Percentiles rank a stretch among this genome's conserved stretches.
These are phyloP conservation scores for Ceratobasidium sp. DNA, from an alignment of 1,284 basidiomycete genomes.

Conservation along the genomic window DNA sequence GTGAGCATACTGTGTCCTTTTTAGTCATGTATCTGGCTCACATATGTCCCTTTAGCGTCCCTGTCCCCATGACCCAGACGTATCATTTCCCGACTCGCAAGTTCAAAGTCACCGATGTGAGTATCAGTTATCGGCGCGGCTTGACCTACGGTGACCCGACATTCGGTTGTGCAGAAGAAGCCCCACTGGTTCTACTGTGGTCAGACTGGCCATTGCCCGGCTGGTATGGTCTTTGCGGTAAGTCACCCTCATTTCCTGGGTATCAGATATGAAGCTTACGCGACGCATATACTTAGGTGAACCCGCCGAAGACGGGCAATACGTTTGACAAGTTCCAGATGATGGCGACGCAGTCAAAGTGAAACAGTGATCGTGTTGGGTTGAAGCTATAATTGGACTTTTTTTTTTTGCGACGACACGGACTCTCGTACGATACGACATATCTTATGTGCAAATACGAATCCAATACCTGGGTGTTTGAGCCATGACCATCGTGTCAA, in stretches of 20 bases:
- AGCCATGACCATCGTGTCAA: too few relatives aligned
- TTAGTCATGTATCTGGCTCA: too few relatives aligned
- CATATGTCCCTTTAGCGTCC: constrained; percentile 18
- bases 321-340: constrained; percentile 43
- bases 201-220: constrained; percentile 42
- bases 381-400: too few relatives aligned
- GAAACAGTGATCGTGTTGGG: neutral
- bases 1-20: neutral
- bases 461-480: too few relatives aligned
- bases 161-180: constrained; percentile 6
- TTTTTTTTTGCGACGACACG: too few relatives aligned
- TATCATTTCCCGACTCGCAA: too few relatives aligned
- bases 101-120: too few relatives aligned
- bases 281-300: constrained; percentile 13
- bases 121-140: too few relatives aligned
- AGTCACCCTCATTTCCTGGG: neutral
- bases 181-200: constrained; percentile 47
- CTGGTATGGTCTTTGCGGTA: constrained; percentile 47
- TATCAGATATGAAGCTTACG: neutral
- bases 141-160: too few relatives aligned
- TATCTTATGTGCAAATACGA: too few relatives aligned
- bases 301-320: constrained; percentile 37
- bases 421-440: too few relatives aligned
- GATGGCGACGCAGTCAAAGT: neutral
- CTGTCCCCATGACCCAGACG: neutral